A percentile compares a stretch with the other conserved stretches of the same genome.
phyloP scores from a whole-genome alignment of 768 basidiomycete genomes.

The Boletus coccyginus region DNA sequence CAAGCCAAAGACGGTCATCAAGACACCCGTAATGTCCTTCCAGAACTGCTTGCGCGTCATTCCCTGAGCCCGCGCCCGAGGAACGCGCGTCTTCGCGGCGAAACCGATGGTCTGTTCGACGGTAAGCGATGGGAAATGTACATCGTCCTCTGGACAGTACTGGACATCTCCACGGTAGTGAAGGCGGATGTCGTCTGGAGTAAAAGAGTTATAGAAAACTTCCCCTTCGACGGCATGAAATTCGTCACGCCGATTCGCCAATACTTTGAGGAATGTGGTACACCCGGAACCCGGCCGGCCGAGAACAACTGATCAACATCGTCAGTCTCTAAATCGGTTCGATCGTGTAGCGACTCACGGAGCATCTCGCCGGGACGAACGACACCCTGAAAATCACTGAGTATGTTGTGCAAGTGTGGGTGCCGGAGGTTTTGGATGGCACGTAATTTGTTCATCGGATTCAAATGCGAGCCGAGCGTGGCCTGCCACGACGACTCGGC shows the following conservation, averaged over 20 bases:
- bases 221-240: conserved; percentile 68
- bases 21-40: conserved; percentile 38
- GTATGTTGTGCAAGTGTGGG: conserved; percentile 57
- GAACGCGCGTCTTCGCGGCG: conserved; percentile 65
- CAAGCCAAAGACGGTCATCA: conserved; percentile 74
- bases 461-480: conserved; percentile 62
- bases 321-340: background rate
- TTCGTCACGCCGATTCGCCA: conserved; percentile 72
- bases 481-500: conserved; percentile 51
- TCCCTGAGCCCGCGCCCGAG: conserved; percentile 47
- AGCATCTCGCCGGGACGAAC: conserved; percentile 67
- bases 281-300: conserved; percentile 87
- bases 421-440: conserved; percentile 48
- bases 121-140: conserved; percentile 82
- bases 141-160: conserved; percentile 82
- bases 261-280: conserved; percentile 75
- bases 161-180: conserved; percentile 77
- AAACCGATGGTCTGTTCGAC: conserved; percentile 75
- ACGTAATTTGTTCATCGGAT: conserved; percentile 45
- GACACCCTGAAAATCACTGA: conserved; percentile 53
- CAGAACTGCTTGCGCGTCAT: conserved; percentile 35
- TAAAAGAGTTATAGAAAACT: conserved; percentile 73
- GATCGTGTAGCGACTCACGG: conserved; percentile 41
- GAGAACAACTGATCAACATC: conserved; percentile 60
- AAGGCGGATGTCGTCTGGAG: conserved; percentile 58